These are phyloP conservation scores for Penicillium concentricum DNA, from an alignment of 2,329 filamentous ascomycete species.

Conservation along the genomic window DNA sequence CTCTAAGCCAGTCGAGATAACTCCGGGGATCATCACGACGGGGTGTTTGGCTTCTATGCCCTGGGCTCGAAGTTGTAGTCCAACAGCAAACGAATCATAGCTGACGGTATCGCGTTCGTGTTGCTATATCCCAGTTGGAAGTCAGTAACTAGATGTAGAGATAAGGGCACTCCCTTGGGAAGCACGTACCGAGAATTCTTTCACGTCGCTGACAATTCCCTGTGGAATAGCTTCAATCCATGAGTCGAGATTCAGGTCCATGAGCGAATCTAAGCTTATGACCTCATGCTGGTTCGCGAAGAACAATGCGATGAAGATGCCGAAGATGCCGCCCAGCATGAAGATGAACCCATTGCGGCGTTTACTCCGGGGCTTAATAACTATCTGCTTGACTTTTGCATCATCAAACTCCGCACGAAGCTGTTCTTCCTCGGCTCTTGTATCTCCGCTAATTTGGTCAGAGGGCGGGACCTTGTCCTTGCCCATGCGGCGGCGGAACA, in stretches of 20 bases:
- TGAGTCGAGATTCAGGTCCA: conserved; percentile 75
- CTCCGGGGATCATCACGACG: conserved; percentile 94
- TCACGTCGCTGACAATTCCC: conserved; percentile 79
- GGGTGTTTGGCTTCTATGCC: conserved; percentile 81
- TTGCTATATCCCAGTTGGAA: conserved; percentile 49
- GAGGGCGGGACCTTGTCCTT: conserved; percentile 33
- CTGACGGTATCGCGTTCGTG: conserved; percentile 83
- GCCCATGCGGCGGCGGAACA: conserved; percentile 44
- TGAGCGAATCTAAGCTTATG: conserved; percentile 74
- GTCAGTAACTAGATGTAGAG: conserved; percentile 10
- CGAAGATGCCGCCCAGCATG: conserved; percentile 82
- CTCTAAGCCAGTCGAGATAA: conserved; percentile 95
- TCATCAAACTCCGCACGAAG: conserved; percentile 21
- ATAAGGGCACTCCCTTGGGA: conserved; percentile 1
- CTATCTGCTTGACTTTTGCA: conserved; percentile 29
- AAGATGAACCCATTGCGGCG: conserved; percentile 81
- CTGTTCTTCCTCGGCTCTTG: conserved; percentile 18
- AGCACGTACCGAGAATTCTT: conserved; percentile 70
- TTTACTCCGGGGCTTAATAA: conserved; percentile 55
- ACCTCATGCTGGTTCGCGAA: conserved; percentile 88
- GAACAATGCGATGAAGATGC: conserved; percentile 82
- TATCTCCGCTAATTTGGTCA: conserved; percentile 15
- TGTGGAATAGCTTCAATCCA: conserved; percentile 85
- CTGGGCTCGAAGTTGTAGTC: conserved; percentile 75
- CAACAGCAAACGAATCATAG: conserved; percentile 92